Evolutionary conservation across 2,329 filamentous ascomycete species (phyloP), one percentile per base, ranked within the genome.

Genomic region (Lanzia echinophila): DNA sequence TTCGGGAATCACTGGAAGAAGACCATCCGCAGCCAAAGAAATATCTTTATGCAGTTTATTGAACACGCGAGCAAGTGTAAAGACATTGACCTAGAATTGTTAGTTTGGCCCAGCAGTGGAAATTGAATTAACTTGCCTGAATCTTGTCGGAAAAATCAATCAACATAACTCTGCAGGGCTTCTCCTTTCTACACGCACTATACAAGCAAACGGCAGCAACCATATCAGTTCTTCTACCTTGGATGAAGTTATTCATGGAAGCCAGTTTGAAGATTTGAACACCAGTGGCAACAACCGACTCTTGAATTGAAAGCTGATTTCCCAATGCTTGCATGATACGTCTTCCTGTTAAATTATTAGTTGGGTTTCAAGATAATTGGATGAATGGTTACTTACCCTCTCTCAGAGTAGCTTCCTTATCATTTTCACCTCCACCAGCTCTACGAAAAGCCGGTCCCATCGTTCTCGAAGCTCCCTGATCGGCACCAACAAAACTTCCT

Each of bases 141-240:
- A 85, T 72, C 41, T 92, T 78, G 67, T 99, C 94, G 12, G 94
- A 89, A 67, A 99, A 83, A 68, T 99, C 94, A 68, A 99, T 97
- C 42, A 99, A 79, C 86, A 99, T 91, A 61, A 94, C 79, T 41
- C 86, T 87, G 67, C 94, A 95, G 22, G 85, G 84, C 42, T 82
- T 81, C 58, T 88, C 83, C 51, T 86, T 82, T 57, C 94, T 84
- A 66, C 90, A 95, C 13, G 90, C 90, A 53, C 89, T 86, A 63
- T 97, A 99, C 31, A 99, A 77, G 67, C 88, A 92, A 28, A 95
- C 88, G n/a, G 90, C 90, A 28, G 88, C 87, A 10, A 97, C 91
- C 50, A 87, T 89, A 58, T 87, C 83, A 47, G 90, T 86, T 17
- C 87, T 86, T 55, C 94, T 88, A 61, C 94, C 94, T 70, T 94